phyloP scores from a whole-genome alignment of 768 basidiomycete genomes.

The Nidularia sp. region DNA sequence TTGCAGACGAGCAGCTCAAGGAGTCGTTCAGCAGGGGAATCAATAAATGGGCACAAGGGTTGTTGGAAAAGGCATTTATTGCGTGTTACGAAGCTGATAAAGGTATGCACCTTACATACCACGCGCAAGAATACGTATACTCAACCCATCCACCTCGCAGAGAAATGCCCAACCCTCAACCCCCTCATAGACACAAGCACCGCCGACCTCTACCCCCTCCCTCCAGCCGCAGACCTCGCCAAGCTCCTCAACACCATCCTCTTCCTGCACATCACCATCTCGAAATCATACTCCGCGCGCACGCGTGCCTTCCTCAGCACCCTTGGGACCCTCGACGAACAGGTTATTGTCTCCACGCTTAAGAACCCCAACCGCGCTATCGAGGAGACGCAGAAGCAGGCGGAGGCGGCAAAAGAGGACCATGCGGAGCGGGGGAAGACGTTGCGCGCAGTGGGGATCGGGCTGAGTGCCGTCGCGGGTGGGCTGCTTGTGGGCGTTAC shows the following conservation, averaged over 20 bases:
- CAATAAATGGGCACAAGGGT: slow-evolving; percentile 39
- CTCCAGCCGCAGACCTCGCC: slow-evolving; percentile 27
- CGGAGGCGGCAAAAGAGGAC: slow-evolving; percentile 29
- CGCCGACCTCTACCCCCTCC: slow-evolving; percentile 31
- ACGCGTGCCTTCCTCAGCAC: slow-evolving; percentile 41
- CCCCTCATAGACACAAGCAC: slow-evolving; percentile 42
- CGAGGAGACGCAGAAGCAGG: slow-evolving; percentile 36
- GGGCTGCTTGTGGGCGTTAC: slow-evolving; percentile 53
- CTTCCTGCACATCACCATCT: slow-evolving; percentile 42
- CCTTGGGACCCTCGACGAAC: slow-evolving; percentile 39
- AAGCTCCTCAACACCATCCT: slow-evolving; percentile 47
- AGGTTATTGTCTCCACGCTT: slow-evolving; percentile 36
- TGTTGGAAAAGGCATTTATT: slow-evolving; percentile 39
- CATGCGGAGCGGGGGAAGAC: slow-evolving; percentile 38
- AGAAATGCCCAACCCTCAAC: slow-evolving; percentile 37
- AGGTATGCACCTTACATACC: slow-evolving; percentile 1
- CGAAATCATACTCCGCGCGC: slow-evolving; percentile 46
- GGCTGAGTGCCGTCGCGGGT: slow-evolving; percentile 48
- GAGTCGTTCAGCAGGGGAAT: slow-evolving; percentile 30
- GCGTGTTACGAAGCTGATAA: slow-evolving; percentile 26
- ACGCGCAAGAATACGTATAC: background rate
- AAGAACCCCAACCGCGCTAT: slow-evolving; percentile 45
- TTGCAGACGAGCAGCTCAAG: slow-evolving; percentile 4
- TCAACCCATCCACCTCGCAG: slow-evolving; percentile 11
- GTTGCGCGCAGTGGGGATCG: slow-evolving; percentile 43